Evolutionary conservation across 2,329 filamentous ascomycete genomes (phyloP), one percentile per base, ranked within the genome.

Genomic region (Bimuria novae-zelandiae): DNA sequence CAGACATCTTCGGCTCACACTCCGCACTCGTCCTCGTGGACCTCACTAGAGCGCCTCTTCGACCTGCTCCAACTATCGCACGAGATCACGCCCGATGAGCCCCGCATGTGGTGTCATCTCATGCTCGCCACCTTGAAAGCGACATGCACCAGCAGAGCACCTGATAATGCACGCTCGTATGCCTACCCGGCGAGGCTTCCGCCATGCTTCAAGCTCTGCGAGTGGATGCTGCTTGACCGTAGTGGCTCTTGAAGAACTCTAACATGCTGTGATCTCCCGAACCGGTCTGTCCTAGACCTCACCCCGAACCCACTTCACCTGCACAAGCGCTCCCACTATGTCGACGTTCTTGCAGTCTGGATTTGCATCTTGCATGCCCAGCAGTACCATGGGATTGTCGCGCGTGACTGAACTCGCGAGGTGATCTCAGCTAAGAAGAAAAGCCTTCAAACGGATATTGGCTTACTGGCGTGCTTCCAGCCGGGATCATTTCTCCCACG

Each of bases 251-350:
- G 52, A 49, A 30, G 54, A 59, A 53, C 56, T 54, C 52, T 56
- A 46, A 59, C 27, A 64, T 65, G 68, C 49, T 53, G 67, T 71
- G 65, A 57, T 56, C 61, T 52, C 65, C 63, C 37, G 53, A 69
- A 61, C 12, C 29, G 64, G 62, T 51, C 54, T 43, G 36, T 48
- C 42, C 55, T 62, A 57, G 59, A 54, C 52, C 45, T 51, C 54
- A 55, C 57, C n/a, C n/a, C n/a, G n/a, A n/a, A n/a, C n/a, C n/a
- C n/a, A n/a, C n/a, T n/a, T n/a, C n/a, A n/a, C n/a, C n/a, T n/a
- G n/a, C n/a, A n/a, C n/a, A n/a, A n/a, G n/a, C n/a, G n/a, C n/a
- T n/a, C n/a, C n/a, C n/a, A n/a, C n/a, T n/a, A n/a, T n/a, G n/a
- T n/a, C n/a, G n/a, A n/a, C n/a, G n/a, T n/a, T n/a, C n/a, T n/a